These are phyloP conservation scores for Tillandsia fasciculata DNA, from an alignment of 176 grass and related monocot genomes.

Conservation along the genomic window DNA sequence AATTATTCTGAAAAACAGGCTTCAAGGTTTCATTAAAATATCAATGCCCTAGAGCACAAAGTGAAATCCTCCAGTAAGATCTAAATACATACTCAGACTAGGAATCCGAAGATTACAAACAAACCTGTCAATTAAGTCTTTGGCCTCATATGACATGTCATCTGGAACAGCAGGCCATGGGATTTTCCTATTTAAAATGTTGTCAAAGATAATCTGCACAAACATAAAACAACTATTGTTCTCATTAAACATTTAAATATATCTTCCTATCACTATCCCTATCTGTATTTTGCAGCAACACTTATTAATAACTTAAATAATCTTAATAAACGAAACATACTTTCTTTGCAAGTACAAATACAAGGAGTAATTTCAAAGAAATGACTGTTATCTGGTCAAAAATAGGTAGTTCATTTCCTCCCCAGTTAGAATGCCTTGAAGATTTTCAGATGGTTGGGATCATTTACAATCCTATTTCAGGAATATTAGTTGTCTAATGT, in stretches of 20 bases:
- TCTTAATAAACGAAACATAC: background rate
- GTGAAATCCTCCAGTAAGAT: too few species aligned
- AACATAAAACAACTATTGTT: constrained; percentile 7
- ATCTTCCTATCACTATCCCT: background rate
- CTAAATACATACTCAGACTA: too few species aligned
- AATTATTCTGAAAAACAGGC: too few species aligned
- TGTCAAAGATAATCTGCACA: constrained; percentile 43
- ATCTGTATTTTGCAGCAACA: background rate
- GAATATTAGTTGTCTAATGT: background rate
- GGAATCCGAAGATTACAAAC: background rate
- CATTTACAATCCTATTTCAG: background rate
- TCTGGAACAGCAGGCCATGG: constrained; percentile 27
- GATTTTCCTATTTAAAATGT: constrained; percentile 36
- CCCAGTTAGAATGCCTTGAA: background rate
- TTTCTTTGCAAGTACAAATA: background rate
- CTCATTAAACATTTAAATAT: background rate
- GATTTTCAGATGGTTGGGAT: background rate
- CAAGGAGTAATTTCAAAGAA: background rate
- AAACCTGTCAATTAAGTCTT: constrained; percentile 42
- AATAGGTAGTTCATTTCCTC: background rate
- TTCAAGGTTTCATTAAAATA: too few species aligned
- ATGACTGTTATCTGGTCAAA: background rate
- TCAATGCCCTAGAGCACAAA: too few species aligned
- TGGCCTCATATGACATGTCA: constrained; percentile 34
- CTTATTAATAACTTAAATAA: background rate